Base-by-base conservation (phyloP, 2,329 filamentous ascomycete genomes). In the Penicillium sp. region DNA sequence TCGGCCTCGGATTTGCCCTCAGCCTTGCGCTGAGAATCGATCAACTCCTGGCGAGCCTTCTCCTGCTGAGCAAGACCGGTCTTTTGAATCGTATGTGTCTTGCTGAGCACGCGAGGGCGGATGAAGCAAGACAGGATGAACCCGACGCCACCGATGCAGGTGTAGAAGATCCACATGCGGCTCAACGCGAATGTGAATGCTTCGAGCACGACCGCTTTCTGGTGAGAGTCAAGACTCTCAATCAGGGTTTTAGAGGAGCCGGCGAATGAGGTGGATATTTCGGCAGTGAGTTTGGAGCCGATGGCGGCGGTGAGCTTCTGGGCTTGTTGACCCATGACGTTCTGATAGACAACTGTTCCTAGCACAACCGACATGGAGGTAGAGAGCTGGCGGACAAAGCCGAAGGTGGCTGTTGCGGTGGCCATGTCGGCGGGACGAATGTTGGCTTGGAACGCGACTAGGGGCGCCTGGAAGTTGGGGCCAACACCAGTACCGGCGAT, bases 381-480 rank as follows among this genome's bases (percentile, higher is more conserved):
- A 3, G 80, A 77, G 33, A 86, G 71, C 61, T 83, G 81, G 24
- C 84, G 79, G 38, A 83, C 68, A 64, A 87, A 87, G 10, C 76
- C 74, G 63, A 85, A 85, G 2, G 83, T 84, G 0, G 82, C 79
- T 0, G 84, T 86, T 13, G 83, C 85, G 2, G 82, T 80, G 2
- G 84, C 84, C 47, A 86, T 82, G 51, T 88, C 85, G 10, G 76
- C 70, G 6, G 79, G 79, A 15, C 77, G 74, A 36, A 88, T 82
- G 12, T 79, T 80, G 3, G 82, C 79, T 61, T 90, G 87, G 5
- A 89, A 77, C 0, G 83, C 81, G 34, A 87, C 80, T 23, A 87
- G 73, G 0, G 84, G 84, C 0, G 81, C 71, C 65, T 86, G 84
- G 67, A 86, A 85, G 64, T 84, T 83, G 34, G 83, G 80, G 0